Base-by-base conservation (phyloP, 192 early-diverging fungal genomes). In the Mortierella antarctica region DNA sequence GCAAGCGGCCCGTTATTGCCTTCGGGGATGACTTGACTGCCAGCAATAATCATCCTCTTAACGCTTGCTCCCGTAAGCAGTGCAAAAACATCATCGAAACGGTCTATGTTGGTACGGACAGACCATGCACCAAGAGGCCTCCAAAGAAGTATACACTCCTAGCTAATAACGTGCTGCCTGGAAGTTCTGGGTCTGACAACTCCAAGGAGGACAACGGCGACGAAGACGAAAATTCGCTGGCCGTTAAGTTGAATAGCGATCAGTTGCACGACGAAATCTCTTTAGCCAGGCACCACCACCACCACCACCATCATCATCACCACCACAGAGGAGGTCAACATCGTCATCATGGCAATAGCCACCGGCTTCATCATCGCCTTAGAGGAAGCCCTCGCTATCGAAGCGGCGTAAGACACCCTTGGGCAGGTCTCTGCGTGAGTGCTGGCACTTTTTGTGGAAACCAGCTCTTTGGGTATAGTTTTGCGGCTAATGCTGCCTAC, bases 401-500 rank as follows among this genome's bases (percentile, higher is more conserved):
- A 11, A 21, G 10, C 11, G n/a, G 20, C 20, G 9, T 1, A 18
- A 40, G 23, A 14, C 66, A 57, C 11, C 65, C 65, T 67, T 67
- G 65, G 65, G 42, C 10, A 5, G 53, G 42, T 39, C 65, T 15
- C 40, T 67, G 53, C 51, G 53, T 67, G 31, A 56, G 42, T 9
- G 11, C 31, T 46, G 65, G 65, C 8, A 57, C 42, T 6, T 53
- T 56, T 47, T 67, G 65, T 42, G 65, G 65, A 45, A 56, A n/a
- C 18, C n/a, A n/a, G 20, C 52, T 67, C 18, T 67, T 67, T 46
- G 53, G 65, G 47, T 67, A 67, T 54, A 67, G 12, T 4, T 67
- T 67, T 46, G 17, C 55, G 7, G 46, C 47, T 46, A 59, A 57
- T 68, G 66, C 54, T 17, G 12, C 48, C 66, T 58, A 67, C 23